Evolutionary conservation across 257 asterid genomes (phyloP).

Genomic region (Gentiana dahurica): DNA sequence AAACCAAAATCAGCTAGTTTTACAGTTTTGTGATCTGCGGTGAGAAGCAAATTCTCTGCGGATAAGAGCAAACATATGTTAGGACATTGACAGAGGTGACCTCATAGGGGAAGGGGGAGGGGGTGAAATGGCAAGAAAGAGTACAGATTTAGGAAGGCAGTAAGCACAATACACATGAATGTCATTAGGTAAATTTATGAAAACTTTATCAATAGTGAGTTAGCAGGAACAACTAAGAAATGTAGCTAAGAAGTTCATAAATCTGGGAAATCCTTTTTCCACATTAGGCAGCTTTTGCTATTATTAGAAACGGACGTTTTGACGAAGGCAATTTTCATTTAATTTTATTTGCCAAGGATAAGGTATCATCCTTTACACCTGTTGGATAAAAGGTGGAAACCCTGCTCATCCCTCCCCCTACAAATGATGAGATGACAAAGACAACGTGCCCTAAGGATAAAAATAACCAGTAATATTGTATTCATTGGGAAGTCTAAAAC

Average conservation of each 20-base stretch:
- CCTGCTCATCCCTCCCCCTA: no score
- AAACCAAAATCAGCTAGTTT: constrained; percentile 95
- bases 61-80: constrained; percentile 6
- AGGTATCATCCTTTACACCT: no score
- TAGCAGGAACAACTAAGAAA: no score
- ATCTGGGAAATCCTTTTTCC: background rate
- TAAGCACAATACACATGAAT: background rate
- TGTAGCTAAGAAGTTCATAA: background rate
- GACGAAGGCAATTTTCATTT: no score
- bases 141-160: background rate
- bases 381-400: no score
- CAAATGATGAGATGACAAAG: no score
- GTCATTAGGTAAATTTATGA: background rate
- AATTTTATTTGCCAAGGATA: no score
- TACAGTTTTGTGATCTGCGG: constrained; percentile 66
- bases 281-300: background rate
- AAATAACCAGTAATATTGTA: no score
- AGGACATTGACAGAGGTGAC: background rate
- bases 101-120: background rate
- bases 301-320: no score
- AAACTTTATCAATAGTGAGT: background rate
- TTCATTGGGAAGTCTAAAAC: no score
- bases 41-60: constrained; percentile 85
- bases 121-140: constrained; percentile 1
- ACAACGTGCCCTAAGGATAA: no score